Conservation (phyloP, 495 filamentous ascomycete genomes). For the Trypethelium eluteriae region DNA sequence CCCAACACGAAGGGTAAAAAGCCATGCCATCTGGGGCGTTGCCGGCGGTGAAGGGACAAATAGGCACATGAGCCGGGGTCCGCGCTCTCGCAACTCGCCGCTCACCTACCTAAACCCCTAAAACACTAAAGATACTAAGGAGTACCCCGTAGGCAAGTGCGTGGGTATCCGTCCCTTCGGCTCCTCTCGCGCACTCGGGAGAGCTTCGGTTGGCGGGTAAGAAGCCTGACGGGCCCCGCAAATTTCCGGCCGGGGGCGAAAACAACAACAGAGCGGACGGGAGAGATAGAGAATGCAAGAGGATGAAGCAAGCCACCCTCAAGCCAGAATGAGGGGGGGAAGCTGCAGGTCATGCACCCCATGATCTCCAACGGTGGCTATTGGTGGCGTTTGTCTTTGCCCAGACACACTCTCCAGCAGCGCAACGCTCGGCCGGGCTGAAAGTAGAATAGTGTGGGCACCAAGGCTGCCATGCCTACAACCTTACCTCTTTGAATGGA, state of each 20-base stretch:
- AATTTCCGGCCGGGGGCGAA: background rate
- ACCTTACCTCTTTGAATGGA: background rate
- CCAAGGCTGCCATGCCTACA: background rate
- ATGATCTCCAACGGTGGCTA: constrained; percentile 7
- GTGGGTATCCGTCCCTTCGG: background rate
- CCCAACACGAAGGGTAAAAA: background rate
- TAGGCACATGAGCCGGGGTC: no score
- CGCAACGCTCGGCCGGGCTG: background rate
- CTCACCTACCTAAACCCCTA: no score
- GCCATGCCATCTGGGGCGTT: background rate
- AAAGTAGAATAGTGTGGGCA: background rate
- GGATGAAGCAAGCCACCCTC: background rate
- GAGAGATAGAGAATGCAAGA: no score
- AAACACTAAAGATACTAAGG: no score
- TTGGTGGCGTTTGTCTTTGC: constrained; percentile 4
- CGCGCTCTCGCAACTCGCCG: no score
- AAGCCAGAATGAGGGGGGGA: background rate
- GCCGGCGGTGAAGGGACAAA: background rate
- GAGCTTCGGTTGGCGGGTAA: background rate
- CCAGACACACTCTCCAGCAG: no score
- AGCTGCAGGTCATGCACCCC: background rate
- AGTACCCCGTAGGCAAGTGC: background rate
- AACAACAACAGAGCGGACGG: no score
- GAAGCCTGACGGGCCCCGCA: background rate
- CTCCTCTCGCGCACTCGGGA: background rate